Evolutionary conservation across 352 stramenopile species (phyloP).

Genomic region (Pythium folliculosum): DNA sequence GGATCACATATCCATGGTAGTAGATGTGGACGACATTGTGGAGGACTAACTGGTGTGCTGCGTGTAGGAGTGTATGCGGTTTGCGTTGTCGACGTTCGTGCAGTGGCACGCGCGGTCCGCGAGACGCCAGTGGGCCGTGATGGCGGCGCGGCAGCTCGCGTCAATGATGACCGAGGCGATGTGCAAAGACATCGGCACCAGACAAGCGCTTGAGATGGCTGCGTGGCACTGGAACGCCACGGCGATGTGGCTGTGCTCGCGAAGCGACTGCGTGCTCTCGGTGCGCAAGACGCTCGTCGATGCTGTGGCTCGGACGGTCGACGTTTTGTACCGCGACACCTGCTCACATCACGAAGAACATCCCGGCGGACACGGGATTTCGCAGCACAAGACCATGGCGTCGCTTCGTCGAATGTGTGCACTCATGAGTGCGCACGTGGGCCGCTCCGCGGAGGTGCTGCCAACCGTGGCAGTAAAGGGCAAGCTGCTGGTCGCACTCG

Average conservation of each 20-base stretch:
- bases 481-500: constrained; percentile 21
- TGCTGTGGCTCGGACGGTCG: background rate
- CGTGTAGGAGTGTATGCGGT: constrained; percentile 1
- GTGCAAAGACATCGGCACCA: background rate
- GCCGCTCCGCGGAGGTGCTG: background rate
- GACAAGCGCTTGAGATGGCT: constrained; percentile 31
- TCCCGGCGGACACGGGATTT: background rate
- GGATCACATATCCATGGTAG: background rate
- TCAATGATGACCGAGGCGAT: background rate
- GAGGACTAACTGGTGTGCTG: background rate
- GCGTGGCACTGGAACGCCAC: constrained; percentile 69
- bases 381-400: background rate
- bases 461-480: background rate
- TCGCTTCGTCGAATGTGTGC: constrained; percentile 15
- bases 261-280: constrained; percentile 33
- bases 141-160: constrained; percentile 14
- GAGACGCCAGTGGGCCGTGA: constrained; percentile 13
- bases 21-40: background rate
- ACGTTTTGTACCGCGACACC: background rate
- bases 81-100: constrained; percentile 3
- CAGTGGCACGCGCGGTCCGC: constrained; percentile 15
- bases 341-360: background rate
- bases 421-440: constrained; percentile 1
- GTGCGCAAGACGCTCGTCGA: constrained; percentile 29
- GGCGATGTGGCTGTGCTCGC: constrained; percentile 49